Conservation (phyloP, 1,284 basidiomycete genomes). For the Ustilago tritici region DNA sequence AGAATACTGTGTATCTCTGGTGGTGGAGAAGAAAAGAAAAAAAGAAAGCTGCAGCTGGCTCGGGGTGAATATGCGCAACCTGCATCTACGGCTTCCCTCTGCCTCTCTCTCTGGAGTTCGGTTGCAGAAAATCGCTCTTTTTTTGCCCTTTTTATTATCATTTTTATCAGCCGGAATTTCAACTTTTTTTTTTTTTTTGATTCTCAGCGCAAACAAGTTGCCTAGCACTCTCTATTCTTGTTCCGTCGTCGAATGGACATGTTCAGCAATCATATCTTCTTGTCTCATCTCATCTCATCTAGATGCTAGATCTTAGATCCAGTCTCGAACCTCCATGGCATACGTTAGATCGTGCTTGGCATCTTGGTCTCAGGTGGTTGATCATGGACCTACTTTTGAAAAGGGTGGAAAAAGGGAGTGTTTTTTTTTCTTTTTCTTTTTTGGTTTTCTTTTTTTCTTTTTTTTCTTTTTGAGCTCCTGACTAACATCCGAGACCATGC, state of each 20-base stretch:
- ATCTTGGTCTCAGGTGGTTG: background rate
- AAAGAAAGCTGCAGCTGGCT: constrained; percentile 7
- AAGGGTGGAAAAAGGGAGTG: background rate
- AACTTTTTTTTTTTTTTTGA: background rate
- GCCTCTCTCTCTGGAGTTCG: background rate
- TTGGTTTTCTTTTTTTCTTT: background rate
- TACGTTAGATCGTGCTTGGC: background rate
- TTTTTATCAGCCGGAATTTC: background rate
- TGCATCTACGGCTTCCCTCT: constrained; percentile 1
- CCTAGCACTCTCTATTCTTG: background rate
- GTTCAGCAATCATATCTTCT: background rate
- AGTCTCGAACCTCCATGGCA: background rate
- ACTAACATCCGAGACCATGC: too few species aligned
- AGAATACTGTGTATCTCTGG: too few species aligned
- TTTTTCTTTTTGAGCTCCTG: background rate
- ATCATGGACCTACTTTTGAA: too few species aligned
- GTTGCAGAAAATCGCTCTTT: background rate
- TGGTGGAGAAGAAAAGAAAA: background rate
- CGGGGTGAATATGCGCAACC: constrained; percentile 12
- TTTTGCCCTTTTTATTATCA: background rate
- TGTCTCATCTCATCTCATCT: background rate
- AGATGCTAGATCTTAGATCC: background rate
- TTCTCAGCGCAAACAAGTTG: constrained; percentile 4
- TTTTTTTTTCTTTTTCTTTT: background rate
- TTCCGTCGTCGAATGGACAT: background rate